Conservation (phyloP, 768 basidiomycete genomes). For the Lentinus tigrinus region DNA sequence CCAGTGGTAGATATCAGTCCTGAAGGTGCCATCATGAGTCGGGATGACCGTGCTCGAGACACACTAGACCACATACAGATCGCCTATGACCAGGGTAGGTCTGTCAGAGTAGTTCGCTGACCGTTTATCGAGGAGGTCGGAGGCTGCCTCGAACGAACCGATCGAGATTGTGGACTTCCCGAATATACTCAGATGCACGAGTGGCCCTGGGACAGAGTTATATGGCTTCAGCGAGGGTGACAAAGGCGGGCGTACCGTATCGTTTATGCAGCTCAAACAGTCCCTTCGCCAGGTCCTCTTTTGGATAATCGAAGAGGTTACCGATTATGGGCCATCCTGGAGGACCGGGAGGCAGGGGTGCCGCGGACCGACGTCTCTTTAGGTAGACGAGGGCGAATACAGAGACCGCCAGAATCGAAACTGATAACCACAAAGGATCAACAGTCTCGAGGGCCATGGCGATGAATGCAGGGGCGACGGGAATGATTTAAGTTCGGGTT, state of each 20-base stretch:
- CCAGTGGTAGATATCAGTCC: background rate
- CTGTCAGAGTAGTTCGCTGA: slow-evolving; percentile 42
- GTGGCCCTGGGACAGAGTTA: slow-evolving; percentile 11
- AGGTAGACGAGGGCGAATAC: too few relatives aligned
- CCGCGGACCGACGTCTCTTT: too few relatives aligned
- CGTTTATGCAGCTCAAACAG: background rate
- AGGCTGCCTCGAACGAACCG: slow-evolving; percentile 34
- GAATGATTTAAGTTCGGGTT: too few relatives aligned
- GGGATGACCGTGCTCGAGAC: background rate
- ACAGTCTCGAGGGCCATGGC: too few relatives aligned
- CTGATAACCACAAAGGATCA: too few relatives aligned
- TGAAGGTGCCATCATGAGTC: background rate
- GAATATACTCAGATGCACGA: slow-evolving; percentile 17
- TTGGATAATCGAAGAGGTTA: slow-evolving; percentile 4
- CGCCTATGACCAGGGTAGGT: background rate
- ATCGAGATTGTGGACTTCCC: slow-evolving; percentile 32
- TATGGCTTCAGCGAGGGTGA: too few relatives aligned
- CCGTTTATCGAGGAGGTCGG: slow-evolving; percentile 41
- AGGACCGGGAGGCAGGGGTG: background rate
- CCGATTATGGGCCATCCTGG: slow-evolving; percentile 6
- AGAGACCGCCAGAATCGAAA: too few relatives aligned
- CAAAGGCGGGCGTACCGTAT: background rate
- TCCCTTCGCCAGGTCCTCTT: background rate
- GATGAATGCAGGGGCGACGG: too few relatives aligned
- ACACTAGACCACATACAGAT: background rate